Percentiles rank a stretch among this genome's conserved stretches.
These are phyloP conservation scores for Sphaerulina vaccinii DNA, from an alignment of 2,329 filamentous ascomycete species.

Conservation along the genomic window DNA sequence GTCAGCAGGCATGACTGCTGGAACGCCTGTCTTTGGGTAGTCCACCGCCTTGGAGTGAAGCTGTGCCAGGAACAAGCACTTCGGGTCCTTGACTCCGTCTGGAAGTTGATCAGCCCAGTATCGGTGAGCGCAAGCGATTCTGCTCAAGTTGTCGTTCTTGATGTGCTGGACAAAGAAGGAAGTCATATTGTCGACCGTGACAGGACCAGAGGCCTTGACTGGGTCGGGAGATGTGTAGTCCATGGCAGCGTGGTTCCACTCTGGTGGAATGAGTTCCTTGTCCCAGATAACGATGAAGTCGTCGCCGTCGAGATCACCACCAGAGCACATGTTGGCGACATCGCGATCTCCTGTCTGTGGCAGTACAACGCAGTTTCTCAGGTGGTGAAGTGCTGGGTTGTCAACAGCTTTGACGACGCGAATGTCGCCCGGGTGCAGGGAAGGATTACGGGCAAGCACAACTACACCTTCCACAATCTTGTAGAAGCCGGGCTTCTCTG, in stretches of 20 bases:
- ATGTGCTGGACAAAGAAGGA: slow-evolving; percentile 90
- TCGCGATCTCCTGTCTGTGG: slow-evolving; percentile 80
- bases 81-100: slow-evolving; percentile 63
- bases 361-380: slow-evolving; percentile 84
- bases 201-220: slow-evolving; percentile 56
- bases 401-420: slow-evolving; percentile 84
- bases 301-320: slow-evolving; percentile 92
- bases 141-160: slow-evolving; percentile 79
- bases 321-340: slow-evolving; percentile 90
- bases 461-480: slow-evolving; percentile 73
- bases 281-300: slow-evolving; percentile 97
- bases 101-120: slow-evolving; percentile 65
- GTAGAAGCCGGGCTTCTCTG: slow-evolving; percentile 51
- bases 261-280: slow-evolving; percentile 63
- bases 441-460: slow-evolving; percentile 86
- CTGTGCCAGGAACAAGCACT: slow-evolving; percentile 71
- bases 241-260: slow-evolving; percentile 77
- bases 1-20: slow-evolving; percentile 64
- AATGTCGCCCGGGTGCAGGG: slow-evolving; percentile 88
- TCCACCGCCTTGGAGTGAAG: slow-evolving; percentile 92
- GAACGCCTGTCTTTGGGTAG: slow-evolving; percentile 84
- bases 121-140: slow-evolving; percentile 79
- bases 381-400: slow-evolving; percentile 66
- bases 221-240: slow-evolving; percentile 64
- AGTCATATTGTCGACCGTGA: slow-evolving; percentile 71